Base-by-base conservation (phyloP, 768 basidiomycete genomes). In the Boletus subparvulus region DNA sequence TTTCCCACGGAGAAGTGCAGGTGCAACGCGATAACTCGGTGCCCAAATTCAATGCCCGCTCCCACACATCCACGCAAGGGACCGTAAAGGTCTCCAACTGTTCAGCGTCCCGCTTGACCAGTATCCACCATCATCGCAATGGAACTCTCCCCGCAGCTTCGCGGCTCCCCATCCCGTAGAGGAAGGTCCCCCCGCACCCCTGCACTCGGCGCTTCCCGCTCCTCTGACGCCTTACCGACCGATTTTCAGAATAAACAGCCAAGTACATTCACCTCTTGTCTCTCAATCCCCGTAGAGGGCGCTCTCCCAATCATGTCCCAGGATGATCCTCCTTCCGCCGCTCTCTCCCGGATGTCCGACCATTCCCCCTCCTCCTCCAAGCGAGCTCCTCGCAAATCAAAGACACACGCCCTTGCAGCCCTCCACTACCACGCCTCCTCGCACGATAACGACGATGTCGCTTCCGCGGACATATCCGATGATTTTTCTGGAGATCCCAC, bases 311-410 rank as follows among this genome's bases (percentile, higher is more conserved):
- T 89, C 73, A 78, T 83, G 55, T 65, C 77, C 32, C 77, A 80
- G 66, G 75, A 79, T 49, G 73, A 75, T 61, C 61, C 73, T 54
- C 62, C 65, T 7, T 67, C 69, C 50, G 60, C 74, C 51, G 61
- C 74, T 26, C 73, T 70, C 57, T 65, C 77, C 56, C 60, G 66
- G 40, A 55, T 53, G 52, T 67, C 71, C 51, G 74, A 77, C 59
- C 71, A 69, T 52, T 63, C 77, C 60, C 52, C 77, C 59, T 64
- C 76, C 47, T 81, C 83, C 63, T 73, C 80, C 40, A 83, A 80
- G 73, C 82, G 91, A 56, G 89, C 91, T 37, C 90, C 91, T 50
- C 87, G 92, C 71, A 92, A 92, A 80, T 92, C 90, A 64, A 94
- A 94, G 81, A 91, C 87, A 40, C 89, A 93, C 64, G 91, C 91